Percentiles rank a stretch among this genome's conserved stretches.
These are phyloP conservation scores for Phytophthora vignae DNA, from an alignment of 352 stramenopile species.

Conservation along the genomic window DNA sequence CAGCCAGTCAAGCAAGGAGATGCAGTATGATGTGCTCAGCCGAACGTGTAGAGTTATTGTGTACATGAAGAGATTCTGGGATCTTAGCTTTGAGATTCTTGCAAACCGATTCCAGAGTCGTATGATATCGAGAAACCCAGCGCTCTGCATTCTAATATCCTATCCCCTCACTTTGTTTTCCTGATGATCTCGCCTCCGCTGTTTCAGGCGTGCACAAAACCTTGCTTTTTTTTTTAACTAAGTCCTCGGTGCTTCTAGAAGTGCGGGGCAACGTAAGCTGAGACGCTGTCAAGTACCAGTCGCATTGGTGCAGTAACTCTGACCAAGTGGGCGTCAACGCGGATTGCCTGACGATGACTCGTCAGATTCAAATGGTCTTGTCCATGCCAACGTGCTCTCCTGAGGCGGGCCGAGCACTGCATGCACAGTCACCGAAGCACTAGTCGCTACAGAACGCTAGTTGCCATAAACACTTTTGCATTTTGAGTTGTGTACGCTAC, in stretches of 20 bases:
- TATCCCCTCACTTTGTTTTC: no score
- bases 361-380: background rate
- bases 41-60: background rate
- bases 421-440: background rate
- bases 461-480: no score
- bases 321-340: background rate
- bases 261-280: no score
- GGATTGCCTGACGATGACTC: background rate
- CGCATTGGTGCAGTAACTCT: background rate
- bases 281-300: no score
- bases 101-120: background rate
- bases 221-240: no score
- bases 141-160: background rate
- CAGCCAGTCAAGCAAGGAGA: constrained; percentile 6
- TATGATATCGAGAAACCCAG: background rate
- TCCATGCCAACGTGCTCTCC: constrained; percentile 1
- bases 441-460: no score
- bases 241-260: no score
- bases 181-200: no score
- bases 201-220: no score
- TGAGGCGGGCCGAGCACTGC: background rate
- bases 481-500: no score
- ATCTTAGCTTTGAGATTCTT: background rate
- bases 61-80: background rate
- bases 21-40: constrained; percentile 2